Conservation (phyloP, 164 flowering plant genomes). For the Stephania yunnanensis region DNA sequence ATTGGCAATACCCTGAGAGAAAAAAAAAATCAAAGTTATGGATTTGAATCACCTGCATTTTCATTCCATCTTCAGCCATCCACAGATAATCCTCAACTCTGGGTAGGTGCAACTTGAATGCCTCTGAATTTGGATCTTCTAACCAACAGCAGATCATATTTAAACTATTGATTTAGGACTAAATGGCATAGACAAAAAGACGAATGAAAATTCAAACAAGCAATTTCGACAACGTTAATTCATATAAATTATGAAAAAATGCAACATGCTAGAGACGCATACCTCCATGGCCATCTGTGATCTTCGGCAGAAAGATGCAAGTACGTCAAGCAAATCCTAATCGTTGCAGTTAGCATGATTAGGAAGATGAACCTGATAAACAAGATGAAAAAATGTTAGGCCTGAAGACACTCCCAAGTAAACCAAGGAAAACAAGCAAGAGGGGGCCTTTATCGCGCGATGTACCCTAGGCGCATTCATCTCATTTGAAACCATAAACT, state of each 20-base stretch:
- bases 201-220: background rate
- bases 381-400: no score
- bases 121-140: no score
- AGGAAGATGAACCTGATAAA: slow-evolving; percentile 52
- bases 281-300: slow-evolving; percentile 96
- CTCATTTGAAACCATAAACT: slow-evolving; percentile 27
- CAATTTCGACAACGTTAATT: background rate
- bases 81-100: no score
- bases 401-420: no score
- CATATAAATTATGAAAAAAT: background rate
- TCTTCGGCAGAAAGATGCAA: slow-evolving; percentile 77
- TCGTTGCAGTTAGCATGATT: slow-evolving; percentile 41
- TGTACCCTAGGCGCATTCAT: slow-evolving; percentile 28
- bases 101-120: no score
- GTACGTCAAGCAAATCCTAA: slow-evolving; percentile 64
- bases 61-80: no score
- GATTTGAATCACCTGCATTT: no score
- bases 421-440: no score
- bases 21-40: no score
- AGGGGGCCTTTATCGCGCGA: slow-evolving; percentile 25
- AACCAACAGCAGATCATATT: no score
- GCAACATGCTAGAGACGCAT: slow-evolving; percentile 13
- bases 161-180: background rate
- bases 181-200: background rate
- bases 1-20: no score